Conservation (phyloP, 2,329 filamentous ascomycete genomes). For the Metarhizium humberi region DNA sequence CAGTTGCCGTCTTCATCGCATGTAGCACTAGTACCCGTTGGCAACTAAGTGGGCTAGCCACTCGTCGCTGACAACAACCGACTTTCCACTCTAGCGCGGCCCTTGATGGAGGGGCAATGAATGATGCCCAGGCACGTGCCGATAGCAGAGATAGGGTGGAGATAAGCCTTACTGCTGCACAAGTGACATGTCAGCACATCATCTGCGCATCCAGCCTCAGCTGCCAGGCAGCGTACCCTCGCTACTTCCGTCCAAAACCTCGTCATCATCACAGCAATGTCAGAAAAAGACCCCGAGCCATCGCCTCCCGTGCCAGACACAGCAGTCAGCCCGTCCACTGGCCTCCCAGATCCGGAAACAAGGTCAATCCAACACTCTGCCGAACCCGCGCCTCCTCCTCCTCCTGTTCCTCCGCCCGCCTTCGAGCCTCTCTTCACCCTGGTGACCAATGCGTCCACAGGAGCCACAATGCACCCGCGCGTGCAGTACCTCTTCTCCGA, state of each 20-base stretch:
- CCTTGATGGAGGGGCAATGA: too few relatives aligned
- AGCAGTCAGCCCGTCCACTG: not conserved
- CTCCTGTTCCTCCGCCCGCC: constrained; percentile 10
- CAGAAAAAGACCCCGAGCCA: not conserved
- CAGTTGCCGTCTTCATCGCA: too few relatives aligned
- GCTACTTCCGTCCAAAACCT: not conserved
- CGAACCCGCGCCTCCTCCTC: not conserved
- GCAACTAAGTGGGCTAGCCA: too few relatives aligned
- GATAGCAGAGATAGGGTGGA: too few relatives aligned
- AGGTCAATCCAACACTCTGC: not conserved
- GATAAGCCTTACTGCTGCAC: too few relatives aligned
- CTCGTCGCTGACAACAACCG: too few relatives aligned
- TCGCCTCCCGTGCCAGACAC: not conserved
- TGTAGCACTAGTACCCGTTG: too few relatives aligned
- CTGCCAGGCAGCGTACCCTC: not conserved
- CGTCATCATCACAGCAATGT: not conserved
- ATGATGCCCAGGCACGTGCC: too few relatives aligned
- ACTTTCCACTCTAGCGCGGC: too few relatives aligned
- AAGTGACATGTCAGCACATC: too few relatives aligned
- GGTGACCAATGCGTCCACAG: constrained; percentile 64
- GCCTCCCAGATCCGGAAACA: not conserved
- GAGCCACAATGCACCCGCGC: constrained; percentile 71
- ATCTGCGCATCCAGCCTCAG: too few relatives aligned
- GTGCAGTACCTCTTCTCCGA: constrained; percentile 92
- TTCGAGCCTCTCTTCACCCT: constrained; percentile 83